A percentile compares a stretch with the other conserved stretches of the same genome.
phyloP scores from a whole-genome alignment of 306 rosid genomes.

The Gynostemma pentaphyllum region DNA sequence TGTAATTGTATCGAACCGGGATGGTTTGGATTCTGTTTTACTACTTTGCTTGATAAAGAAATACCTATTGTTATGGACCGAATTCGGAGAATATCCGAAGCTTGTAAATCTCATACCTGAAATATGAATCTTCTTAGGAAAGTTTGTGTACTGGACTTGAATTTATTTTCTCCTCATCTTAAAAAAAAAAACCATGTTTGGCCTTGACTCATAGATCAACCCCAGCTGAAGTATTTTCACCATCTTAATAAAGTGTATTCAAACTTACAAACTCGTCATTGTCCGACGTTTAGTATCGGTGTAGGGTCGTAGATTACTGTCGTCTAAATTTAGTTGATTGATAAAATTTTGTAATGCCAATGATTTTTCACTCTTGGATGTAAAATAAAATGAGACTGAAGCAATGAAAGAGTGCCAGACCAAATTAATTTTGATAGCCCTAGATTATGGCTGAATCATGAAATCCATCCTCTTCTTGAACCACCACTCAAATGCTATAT shows the following conservation, averaged over 20 bases:
- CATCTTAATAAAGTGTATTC: too few relatives aligned
- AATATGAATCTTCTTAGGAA: not conserved
- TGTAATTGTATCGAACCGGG: slow-evolving; percentile 89
- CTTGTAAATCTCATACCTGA: slow-evolving; percentile 42
- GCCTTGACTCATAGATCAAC: not conserved
- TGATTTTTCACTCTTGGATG: too few relatives aligned
- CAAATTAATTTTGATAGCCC: too few relatives aligned
- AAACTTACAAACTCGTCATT: too few relatives aligned
- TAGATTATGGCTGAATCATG: too few relatives aligned
- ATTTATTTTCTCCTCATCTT: too few relatives aligned
- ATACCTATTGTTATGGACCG: slow-evolving; percentile 63
- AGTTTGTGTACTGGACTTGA: too few relatives aligned
- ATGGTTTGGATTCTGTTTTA: slow-evolving; percentile 79
- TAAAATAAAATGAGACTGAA: too few relatives aligned
- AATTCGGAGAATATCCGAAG: slow-evolving; percentile 42
- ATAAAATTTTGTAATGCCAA: not conserved
- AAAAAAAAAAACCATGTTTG: not conserved
- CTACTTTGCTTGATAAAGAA: slow-evolving; percentile 52
- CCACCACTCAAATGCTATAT: too few relatives aligned
- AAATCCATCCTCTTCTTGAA: too few relatives aligned
- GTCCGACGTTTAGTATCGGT: not conserved
- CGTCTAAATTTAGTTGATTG: not conserved
- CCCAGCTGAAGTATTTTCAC: too few relatives aligned
- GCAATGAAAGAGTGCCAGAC: too few relatives aligned
- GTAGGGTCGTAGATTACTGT: not conserved